phyloP scores from a whole-genome alignment of 2,329 filamentous ascomycete genomes.

The Fusarium longipes region DNA sequence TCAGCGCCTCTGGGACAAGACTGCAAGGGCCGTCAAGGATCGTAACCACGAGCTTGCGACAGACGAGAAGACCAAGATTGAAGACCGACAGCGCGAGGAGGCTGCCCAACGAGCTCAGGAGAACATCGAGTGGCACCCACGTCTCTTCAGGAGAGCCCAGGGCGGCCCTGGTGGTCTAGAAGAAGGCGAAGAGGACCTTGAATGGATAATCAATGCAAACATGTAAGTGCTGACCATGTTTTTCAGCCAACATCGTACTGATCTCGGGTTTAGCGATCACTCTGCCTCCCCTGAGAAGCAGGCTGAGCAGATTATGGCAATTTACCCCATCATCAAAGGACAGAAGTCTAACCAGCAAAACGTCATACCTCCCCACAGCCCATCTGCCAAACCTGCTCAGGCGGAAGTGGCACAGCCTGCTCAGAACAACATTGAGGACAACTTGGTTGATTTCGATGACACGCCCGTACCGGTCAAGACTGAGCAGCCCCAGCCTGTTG shows the following conservation, averaged over 20 bases:
- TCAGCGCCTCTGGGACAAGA: slow-evolving; percentile 85
- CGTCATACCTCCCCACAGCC: slow-evolving; percentile 62
- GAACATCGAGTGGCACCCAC: slow-evolving; percentile 86
- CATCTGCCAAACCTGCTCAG: slow-evolving; percentile 24
- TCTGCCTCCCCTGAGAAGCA: slow-evolving; percentile 72
- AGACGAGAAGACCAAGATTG: slow-evolving; percentile 95
- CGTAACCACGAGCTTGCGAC: slow-evolving; percentile 91
- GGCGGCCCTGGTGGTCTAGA: slow-evolving; percentile 77
- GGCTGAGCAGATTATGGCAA: slow-evolving; percentile 83
- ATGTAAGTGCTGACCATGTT: slow-evolving; percentile 67
- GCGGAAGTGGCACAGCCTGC: slow-evolving; percentile 28
- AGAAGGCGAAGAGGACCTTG: slow-evolving; percentile 87
- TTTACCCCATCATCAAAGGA: slow-evolving; percentile 85
- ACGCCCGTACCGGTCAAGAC: slow-evolving; percentile 7
- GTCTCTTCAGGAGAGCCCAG: slow-evolving; percentile 81
- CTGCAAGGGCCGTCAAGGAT: slow-evolving; percentile 82
- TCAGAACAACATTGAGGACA: slow-evolving; percentile 41
- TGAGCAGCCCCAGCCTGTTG: neutral
- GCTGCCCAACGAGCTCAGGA: slow-evolving; percentile 82
- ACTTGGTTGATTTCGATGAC: slow-evolving; percentile 70
- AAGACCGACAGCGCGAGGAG: slow-evolving; percentile 91
- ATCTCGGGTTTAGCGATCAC: slow-evolving; percentile 45
- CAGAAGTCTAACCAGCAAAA: slow-evolving; percentile 70
- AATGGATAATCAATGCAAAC: slow-evolving; percentile 92
- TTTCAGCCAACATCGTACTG: slow-evolving; percentile 5